Conservation (phyloP, 768 basidiomycete genomes). For the Rhodotorula paludigena region DNA sequence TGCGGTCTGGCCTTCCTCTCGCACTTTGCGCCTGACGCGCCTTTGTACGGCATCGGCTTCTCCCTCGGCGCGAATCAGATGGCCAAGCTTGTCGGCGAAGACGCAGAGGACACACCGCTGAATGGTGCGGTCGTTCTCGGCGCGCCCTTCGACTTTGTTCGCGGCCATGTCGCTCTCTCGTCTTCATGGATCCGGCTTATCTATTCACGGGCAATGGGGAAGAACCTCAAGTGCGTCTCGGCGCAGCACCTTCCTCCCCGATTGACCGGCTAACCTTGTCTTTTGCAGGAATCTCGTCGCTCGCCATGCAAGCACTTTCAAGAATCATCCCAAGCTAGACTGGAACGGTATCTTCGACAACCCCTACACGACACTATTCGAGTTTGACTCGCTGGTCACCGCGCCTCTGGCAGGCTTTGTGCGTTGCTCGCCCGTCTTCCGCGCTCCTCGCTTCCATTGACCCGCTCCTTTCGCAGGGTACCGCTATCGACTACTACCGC, state of each 20-base stretch:
- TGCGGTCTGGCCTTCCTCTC: conserved; percentile 72
- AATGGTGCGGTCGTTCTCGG: conserved; percentile 63
- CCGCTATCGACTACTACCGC: conserved; percentile 52
- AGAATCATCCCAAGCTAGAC: conserved; percentile 20
- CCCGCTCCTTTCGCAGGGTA: conserved; percentile 23
- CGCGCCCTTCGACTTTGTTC: conserved; percentile 58
- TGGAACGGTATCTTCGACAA: conserved; percentile 35
- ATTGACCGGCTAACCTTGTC: conserved; percentile 52
- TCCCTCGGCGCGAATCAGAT: conserved; percentile 89
- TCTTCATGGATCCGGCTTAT: conserved; percentile 56
- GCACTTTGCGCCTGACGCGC: conserved; percentile 67
- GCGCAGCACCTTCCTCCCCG: conserved; percentile 55
- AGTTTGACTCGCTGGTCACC: conserved; percentile 54
- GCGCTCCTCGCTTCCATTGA: not conserved
- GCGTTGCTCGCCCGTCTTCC: not conserved
- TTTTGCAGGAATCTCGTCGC: conserved; percentile 18
- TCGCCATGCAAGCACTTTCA: conserved; percentile 20
- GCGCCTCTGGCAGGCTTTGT: conserved; percentile 53
- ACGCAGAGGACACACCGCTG: conserved; percentile 45
- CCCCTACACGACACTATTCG: conserved; percentile 37
- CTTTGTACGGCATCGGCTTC: conserved; percentile 80
- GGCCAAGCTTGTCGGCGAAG: conserved; percentile 59
- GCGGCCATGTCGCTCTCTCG: conserved; percentile 26
- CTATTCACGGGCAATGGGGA: conserved; percentile 74
- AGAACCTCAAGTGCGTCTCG: conserved; percentile 58